Base-by-base conservation (phyloP, 192 early-diverging fungal genomes). In the Coemansia reversa region DNA sequence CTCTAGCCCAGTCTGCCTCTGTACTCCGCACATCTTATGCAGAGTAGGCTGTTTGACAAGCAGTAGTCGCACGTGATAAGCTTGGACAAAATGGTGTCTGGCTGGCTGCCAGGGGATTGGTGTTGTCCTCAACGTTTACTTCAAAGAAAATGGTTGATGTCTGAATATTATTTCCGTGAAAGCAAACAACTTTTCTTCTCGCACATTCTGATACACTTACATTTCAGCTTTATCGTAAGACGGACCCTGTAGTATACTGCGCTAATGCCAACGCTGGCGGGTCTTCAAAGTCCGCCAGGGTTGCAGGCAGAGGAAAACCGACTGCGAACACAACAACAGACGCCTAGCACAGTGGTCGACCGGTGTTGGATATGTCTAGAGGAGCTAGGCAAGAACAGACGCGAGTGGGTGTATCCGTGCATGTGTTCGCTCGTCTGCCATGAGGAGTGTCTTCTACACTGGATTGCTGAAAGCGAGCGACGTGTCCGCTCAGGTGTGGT, bases 321-420 rank as follows among this genome's bases (percentile, higher is more conserved):
- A 52, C 51, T 7, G 20, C 22, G 2, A 30, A 51, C 16, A 35
- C 50, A 42, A 28, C 55, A 35, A 5, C 60, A 33, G 8, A 57
- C 51, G 23, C 35, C 16, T 29, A 47, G 28, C 58, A 62, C 29
- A 5, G 50, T 39, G 5, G 54, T 51, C 7, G 77, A 80, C 20
- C 68, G 72, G n/a, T 92, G 90, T 59, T 92, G 89, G 84, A 92
- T 92, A 71, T 92, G 90, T 45, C 88, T 87, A 63, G 89, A 88
- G n/a, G 89, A 87, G 25, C 84, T 88, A 3, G 63, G 67, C 33
- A 84, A 84, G 33, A 86, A 83, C 47, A 78, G 66, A 7, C 83
- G 84, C 33, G 79, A 83, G 35, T 92, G 90, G 89, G 77, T 87
- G 45, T 84, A 83, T 35, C 88, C 90, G 7, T 92, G 90, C 45